Evolutionary conservation across 1,139 yeast genomes (phyloP).

Genomic region (Meyerozyma athensensis): DNA sequence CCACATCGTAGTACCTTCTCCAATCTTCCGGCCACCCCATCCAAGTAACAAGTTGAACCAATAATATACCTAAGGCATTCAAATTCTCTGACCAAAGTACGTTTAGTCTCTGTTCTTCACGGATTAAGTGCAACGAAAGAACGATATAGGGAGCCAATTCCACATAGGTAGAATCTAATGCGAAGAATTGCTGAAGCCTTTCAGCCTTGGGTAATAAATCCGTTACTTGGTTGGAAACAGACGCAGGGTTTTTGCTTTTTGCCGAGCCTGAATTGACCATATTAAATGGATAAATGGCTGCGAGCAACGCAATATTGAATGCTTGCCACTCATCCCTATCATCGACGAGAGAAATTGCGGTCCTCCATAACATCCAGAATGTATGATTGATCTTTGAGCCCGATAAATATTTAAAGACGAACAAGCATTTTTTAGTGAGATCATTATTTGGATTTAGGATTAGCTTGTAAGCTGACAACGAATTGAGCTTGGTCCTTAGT

Average conservation of each 20-base stretch:
- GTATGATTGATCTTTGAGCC: slow-evolving; percentile 56
- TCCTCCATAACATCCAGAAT: slow-evolving; percentile 61
- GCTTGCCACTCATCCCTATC: slow-evolving; percentile 59
- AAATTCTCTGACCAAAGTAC: slow-evolving; percentile 36
- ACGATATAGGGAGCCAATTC: slow-evolving; percentile 60
- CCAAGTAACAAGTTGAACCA: slow-evolving; percentile 62
- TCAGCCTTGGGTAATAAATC: slow-evolving; percentile 35
- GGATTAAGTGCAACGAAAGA: slow-evolving; percentile 64
- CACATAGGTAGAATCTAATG: slow-evolving; percentile 30
- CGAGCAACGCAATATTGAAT: slow-evolving; percentile 48
- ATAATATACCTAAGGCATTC: slow-evolving; percentile 42
- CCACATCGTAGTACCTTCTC: slow-evolving; percentile 49
- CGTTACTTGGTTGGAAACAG: slow-evolving; percentile 37
- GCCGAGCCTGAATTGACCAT: slow-evolving; percentile 10
- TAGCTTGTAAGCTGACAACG: slow-evolving; percentile 30
- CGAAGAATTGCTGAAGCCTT: slow-evolving; percentile 20
- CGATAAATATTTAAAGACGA: slow-evolving; percentile 49
- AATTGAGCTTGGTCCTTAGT: slow-evolving; percentile 19
- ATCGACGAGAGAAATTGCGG: slow-evolving; percentile 43
- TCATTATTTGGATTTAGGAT: slow-evolving; percentile 44
- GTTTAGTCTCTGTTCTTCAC: slow-evolving; percentile 71
- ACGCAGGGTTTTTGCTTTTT: background rate
- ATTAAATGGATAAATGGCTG: slow-evolving; percentile 43
- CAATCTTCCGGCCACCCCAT: slow-evolving; percentile 75
- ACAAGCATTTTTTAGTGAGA: slow-evolving; percentile 39